Base-by-base conservation (phyloP, 2,329 filamentous ascomycete genomes). In the Diaporthe ilicicola region DNA sequence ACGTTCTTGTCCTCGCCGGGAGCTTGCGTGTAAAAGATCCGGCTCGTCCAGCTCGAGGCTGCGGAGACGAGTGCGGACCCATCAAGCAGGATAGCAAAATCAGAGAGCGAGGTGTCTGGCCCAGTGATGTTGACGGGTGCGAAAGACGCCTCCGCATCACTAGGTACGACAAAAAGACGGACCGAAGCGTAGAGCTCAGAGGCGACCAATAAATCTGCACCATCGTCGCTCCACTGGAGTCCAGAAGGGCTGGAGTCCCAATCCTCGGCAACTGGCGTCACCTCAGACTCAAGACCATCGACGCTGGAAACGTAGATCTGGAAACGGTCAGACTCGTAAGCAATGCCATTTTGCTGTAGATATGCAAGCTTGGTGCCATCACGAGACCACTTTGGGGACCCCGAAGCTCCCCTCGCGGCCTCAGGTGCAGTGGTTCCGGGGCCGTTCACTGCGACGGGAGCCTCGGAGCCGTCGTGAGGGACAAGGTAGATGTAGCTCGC, bases 341-440 rank as follows among this genome's bases (percentile, higher is more conserved):
- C 82, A 70, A 88, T 85, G 2, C 85, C 84, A 71, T 85, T 84
- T 89, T 90, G 91, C 74, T 89, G 87, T 65, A 91, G 78, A 75
- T 91, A 92, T 4, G 88, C 89, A 51, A 89, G 80, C 64, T 84
- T 82, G 56, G 83, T 85, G 55, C 90, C 88, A 73, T 88, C 84
- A 0, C 87, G 87, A 19, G 89, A 90, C 79, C 91, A 91, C 17
- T 77, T 75, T 6, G 81, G 81, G 10, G 74, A 76, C 1, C 78
- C 78, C 4, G 78, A 77, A 12, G 81, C 81, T 2, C 81, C 81
- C 69, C 81, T 73, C 0, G 79, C 74, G 12, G 79, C 76, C 3
- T 75, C 73, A 67, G 81, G 78, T 72, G 74, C 74, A 19, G 76
- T 78, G 55, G 64, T 76, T 7, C 76, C 76, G 19, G 78, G 76